Evolutionary conservation across 139 green algal species (phyloP).

Genomic region (Asterochloris erici): DNA sequence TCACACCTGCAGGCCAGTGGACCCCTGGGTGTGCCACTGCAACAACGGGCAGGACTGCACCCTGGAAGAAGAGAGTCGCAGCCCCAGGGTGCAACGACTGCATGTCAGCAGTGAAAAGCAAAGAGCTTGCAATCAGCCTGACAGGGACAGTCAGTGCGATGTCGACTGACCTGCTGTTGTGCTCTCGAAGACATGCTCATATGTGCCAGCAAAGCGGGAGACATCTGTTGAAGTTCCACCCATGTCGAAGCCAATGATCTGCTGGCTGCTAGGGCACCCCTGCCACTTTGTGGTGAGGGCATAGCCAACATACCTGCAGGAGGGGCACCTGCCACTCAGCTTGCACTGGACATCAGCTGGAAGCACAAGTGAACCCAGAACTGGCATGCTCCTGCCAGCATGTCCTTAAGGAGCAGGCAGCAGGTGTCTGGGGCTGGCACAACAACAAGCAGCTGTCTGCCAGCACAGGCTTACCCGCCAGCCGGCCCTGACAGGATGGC

Average conservation of each 20-base stretch:
- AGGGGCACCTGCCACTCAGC: too few relatives aligned
- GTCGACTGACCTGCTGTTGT: conserved; percentile 84
- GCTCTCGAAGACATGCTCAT: conserved; percentile 94
- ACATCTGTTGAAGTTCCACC: conserved; percentile 91
- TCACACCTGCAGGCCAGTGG: conserved; percentile 25
- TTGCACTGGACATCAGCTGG: too few relatives aligned
- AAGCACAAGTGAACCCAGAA: not conserved
- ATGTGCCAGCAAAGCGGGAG: conserved; percentile 78
- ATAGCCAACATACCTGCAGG: conserved; percentile 81
- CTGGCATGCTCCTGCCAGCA: not conserved
- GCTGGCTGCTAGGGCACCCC: conserved; percentile 22
- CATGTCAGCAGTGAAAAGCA: too few relatives aligned
- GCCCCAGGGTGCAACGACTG: too few relatives aligned
- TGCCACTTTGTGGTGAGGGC: conserved; percentile 77
- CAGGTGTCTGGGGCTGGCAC: not conserved
- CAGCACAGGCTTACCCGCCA: conserved; percentile 41
- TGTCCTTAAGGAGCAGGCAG: not conserved
- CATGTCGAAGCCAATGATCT: conserved; percentile 99
- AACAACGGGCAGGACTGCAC: not conserved
- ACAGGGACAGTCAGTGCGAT: not conserved
- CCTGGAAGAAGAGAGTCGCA: too few relatives aligned
- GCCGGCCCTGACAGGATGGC: conserved; percentile 93
- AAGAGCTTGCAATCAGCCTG: too few relatives aligned
- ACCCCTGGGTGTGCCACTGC: not conserved
- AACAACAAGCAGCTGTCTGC: not conserved